Evolutionary conservation across 2,329 filamentous ascomycete species (phyloP).

Genomic region (Nemania serpens): DNA sequence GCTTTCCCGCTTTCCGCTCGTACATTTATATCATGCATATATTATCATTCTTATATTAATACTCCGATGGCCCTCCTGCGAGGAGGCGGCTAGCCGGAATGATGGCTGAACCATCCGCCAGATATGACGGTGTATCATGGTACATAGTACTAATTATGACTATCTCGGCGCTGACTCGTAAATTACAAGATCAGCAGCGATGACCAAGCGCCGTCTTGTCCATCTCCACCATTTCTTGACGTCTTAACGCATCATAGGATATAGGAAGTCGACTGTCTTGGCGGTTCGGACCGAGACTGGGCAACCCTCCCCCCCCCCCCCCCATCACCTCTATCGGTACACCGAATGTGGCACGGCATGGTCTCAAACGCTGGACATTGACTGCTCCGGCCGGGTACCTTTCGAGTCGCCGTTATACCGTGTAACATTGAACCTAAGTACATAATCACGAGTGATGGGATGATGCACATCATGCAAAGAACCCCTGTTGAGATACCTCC

Average conservation of each 20-base stretch:
- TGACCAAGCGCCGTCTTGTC: background rate
- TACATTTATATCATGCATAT: background rate
- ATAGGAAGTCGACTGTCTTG: background rate
- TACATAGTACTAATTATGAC: background rate
- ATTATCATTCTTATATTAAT: slow-evolving; percentile 19
- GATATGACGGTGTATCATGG: slow-evolving; percentile 1
- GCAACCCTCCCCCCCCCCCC: background rate
- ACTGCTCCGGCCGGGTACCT: background rate
- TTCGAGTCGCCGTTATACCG: slow-evolving; percentile 15
- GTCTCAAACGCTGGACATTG: slow-evolving; percentile 6
- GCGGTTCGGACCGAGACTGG: slow-evolving; percentile 14
- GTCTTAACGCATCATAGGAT: slow-evolving; percentile 3
- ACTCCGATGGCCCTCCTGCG: slow-evolving; percentile 10
- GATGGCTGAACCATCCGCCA: slow-evolving; percentile 1
- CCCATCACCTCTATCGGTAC: background rate
- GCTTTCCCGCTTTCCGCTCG: slow-evolving; percentile 17
- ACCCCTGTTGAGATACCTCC: slow-evolving; percentile 18
- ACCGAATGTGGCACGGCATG: slow-evolving; percentile 17
- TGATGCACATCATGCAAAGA: slow-evolving; percentile 2
- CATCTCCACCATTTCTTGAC: slow-evolving; percentile 1
- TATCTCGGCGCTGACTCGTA: background rate
- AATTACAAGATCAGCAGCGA: background rate
- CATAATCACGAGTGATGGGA: background rate
- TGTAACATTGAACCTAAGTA: background rate
- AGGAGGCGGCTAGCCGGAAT: slow-evolving; percentile 15